Evolutionary conservation across 2,329 filamentous ascomycete species (phyloP), one percentile per base, ranked within the genome.

Genomic region (Fusarium scirpi): DNA sequence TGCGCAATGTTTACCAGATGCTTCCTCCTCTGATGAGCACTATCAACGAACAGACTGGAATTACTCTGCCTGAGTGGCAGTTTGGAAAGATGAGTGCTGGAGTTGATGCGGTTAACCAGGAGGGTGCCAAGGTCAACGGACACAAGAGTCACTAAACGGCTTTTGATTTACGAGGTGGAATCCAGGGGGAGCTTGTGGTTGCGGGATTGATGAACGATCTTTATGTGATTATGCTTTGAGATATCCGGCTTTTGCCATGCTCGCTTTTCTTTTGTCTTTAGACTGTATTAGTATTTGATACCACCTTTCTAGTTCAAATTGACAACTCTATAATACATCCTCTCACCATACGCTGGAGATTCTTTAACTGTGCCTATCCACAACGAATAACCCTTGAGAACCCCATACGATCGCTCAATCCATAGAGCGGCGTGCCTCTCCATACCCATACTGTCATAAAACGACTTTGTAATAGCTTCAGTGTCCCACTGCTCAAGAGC

Each of bases 1-100:
- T 96, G 81, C 86, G 92, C 70, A 94, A 95, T 73, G 86, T 97
- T 40, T 94, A 96, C 82, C 93, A 96, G 84, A 92, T 90, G 78
- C 83, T 97, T 66, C 94, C 94, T 38, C 94, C 94, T 8, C 85
- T 97, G 22, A 90, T 97, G 82, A 90, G 87, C 12, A 97, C 94
- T 0, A 95, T 97, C 76, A 91, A 96, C 73, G 93, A 97, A 65
- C 94, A 97, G 84, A 97, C 93, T 0, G 93, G 93, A 1, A 94
- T 97, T 75, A 86, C 87, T 2, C 89, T 94, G 9, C 94, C 94
- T 2, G 88, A 87, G 74, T 97, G 94, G 94, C 87, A 90, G 77
- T 90, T 90, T 76, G 88, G 88, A 0, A 78, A 76, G 59, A 67
- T 83, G 59, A 79, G 79, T 18, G 81, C 80, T 9, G 77, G 74